Base-by-base conservation (phyloP, 768 basidiomycete species). In the Boletus eberwhitei region DNA sequence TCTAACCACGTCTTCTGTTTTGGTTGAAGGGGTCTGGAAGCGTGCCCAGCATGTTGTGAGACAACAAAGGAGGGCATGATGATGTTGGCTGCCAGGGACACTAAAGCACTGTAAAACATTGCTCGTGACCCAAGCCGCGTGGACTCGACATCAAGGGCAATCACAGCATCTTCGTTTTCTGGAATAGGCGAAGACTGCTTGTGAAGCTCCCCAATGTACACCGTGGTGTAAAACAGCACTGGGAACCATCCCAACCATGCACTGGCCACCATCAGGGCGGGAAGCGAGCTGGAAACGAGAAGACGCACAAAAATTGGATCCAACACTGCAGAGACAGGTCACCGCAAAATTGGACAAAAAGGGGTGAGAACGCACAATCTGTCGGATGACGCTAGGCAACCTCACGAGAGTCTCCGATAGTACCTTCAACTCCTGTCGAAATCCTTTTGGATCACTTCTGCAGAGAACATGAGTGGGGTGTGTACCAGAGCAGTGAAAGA, bases 241-340 rank as follows among this genome's bases (percentile, higher is more conserved):
- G 95, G 94, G 64, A 96, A 97, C 96, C 96, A 98, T 8, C 83
- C 89, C 55, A 94, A 77, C 85, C 85, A 95, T 13, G 85, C 80
- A 56, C 90, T 92, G 52, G 12, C 16, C 17, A 42, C n/a, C 5
- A 21, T 63, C 17, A 59, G 34, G 21, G 11, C 40, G 26, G 40
- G 50, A 60, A 35, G 19, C 9, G 41, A 29, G n/a, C 13, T 8
- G 11, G 11, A 19, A 45, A 32, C 12, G 34, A 35, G 37, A 21
- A n/a, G 26, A 71, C 85, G 62, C 66, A 90, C 86, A 91, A 90
- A 69, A 90, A 88, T 71, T 91, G 88, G 19, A 90, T 84, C 29
- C 87, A 71, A 59, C 83, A 92, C 90, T 92, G 52, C 32, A 2
- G 22, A 38, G 16, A 26, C 9, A 13, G 26, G 58, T 72, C 42